Base-by-base conservation (phyloP, 1,284 basidiomycete genomes). In the Rhodotorula sp. region DNA sequence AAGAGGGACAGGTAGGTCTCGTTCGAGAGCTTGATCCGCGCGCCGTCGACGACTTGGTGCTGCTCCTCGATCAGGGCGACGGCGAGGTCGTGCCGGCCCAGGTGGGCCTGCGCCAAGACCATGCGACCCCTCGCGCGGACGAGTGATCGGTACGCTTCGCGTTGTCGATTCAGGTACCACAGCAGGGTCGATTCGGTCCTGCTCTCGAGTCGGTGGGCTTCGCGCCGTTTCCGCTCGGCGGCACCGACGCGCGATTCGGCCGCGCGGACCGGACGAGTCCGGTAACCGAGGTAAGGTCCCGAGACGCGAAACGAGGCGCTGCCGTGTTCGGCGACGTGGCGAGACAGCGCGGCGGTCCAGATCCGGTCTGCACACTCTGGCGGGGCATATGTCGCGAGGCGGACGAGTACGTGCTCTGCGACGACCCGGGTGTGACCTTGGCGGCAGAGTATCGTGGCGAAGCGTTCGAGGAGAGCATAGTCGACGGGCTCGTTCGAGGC, bases 361-460 rank as follows among this genome's bases (percentile, higher is more conserved):
- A 69, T 34, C 14, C 52, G 46, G 31, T 63, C 63, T 4, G n/a
- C 26, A 16, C 16, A 14, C 12, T 49, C 39, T n/a, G 6, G n/a
- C 31, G 59, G 43, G 1, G 26, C 56, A 34, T 65, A 63, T 3
- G 48, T 54, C 20, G 69, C 60, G 26, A 62, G 18, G 46, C 43
- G 26, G 1, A 16, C 16, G 26, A 73, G n/a, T 7, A 68, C n/a
- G 21, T 34, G 57, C 5, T 58, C 60, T 15, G 72, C 65, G 21
- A 73, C 68, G 58, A 68, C 48, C 20, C 60, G 59, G 12, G 34
- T 31, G 16, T 70, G 48, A 1, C 72, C 72, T 10, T 69, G 61
- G 26, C 18, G 34, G 14, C 60, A 64, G 1, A 67, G n/a, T 12
- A 43, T 3, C 15, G 16, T 2, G 3, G 56, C 59, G 31, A 73